These are phyloP conservation scores for Tympanopsis confertula DNA, from an alignment of 2,329 filamentous ascomycete genomes.

Conservation along the genomic window DNA sequence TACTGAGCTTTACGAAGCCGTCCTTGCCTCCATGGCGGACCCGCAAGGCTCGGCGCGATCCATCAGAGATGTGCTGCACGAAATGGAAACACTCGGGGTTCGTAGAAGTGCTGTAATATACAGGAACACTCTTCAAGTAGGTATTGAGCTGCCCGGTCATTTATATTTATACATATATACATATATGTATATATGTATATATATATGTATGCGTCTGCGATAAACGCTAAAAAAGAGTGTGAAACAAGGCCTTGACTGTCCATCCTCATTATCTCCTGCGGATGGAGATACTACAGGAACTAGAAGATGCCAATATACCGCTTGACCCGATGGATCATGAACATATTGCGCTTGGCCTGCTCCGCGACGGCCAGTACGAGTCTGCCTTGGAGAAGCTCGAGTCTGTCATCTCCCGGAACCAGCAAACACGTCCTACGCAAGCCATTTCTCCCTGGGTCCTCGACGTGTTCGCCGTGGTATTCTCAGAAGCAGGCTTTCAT, in stretches of 20 bases:
- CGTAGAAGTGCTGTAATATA: slow-evolving; percentile 55
- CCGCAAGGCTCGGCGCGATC: slow-evolving; percentile 54
- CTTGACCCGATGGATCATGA: slow-evolving; percentile 51
- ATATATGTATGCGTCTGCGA: too few relatives aligned
- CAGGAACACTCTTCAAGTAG: slow-evolving; percentile 58
- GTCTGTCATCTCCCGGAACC: neutral
- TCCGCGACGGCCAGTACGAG: slow-evolving; percentile 76
- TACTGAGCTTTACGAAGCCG: slow-evolving; percentile 55
- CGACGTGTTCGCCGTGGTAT: slow-evolving; percentile 63
- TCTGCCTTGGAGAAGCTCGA: slow-evolving; percentile 63
- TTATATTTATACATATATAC: too few relatives aligned
- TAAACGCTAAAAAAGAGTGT: too few relatives aligned
- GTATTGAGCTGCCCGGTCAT: slow-evolving; percentile 11
- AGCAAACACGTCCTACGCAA: neutral
- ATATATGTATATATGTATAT: too few relatives aligned
- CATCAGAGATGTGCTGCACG: slow-evolving; percentile 52
- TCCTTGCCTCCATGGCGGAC: slow-evolving; percentile 63
- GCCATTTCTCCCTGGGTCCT: slow-evolving; percentile 61
- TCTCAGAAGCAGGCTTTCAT: slow-evolving; percentile 62
- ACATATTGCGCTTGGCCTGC: slow-evolving; percentile 58
- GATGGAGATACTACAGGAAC: slow-evolving; percentile 57
- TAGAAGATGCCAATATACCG: slow-evolving; percentile 62
- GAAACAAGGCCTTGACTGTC: slow-evolving; percentile 64
- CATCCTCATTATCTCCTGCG: slow-evolving; percentile 79
- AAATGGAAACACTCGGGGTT: slow-evolving; percentile 56